A percentile compares a stretch with the other conserved stretches of the same genome.
These are phyloP conservation scores for Xylona heveae DNA, from an alignment of 495 filamentous ascomycete species.

Conservation along the genomic window DNA sequence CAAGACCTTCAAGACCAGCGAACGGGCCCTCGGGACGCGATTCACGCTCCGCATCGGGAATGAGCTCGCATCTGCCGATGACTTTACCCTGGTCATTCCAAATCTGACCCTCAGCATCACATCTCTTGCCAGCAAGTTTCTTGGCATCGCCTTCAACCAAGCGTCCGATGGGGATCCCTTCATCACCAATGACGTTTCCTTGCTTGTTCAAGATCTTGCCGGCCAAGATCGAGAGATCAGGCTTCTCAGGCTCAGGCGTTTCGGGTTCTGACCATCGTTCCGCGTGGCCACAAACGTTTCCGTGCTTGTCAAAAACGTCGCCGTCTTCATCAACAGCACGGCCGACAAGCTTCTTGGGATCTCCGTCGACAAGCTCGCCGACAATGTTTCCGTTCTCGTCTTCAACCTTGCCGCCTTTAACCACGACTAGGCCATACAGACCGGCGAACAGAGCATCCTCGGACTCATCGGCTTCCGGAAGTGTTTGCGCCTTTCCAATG, in stretches of 20 bases:
- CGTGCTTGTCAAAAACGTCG: constrained; percentile 39
- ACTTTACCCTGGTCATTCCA: constrained; percentile 36
- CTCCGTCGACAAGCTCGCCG: constrained; percentile 35
- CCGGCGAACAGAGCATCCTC: constrained; percentile 41
- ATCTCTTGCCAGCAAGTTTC: constrained; percentile 30
- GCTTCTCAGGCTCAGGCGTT: constrained; percentile 20
- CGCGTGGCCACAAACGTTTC: constrained; percentile 36
- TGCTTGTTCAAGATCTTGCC: constrained; percentile 56
- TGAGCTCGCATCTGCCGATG: constrained; percentile 44
- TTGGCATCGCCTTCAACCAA: constrained; percentile 37
- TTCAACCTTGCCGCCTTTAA: constrained; percentile 33
- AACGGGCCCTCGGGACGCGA: constrained; percentile 52
- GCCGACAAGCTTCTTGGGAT: constrained; percentile 31
- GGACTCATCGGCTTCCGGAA: constrained; percentile 41
- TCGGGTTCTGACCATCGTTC: constrained; percentile 28
- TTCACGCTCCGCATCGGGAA: constrained; percentile 50
- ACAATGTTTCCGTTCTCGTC: constrained; percentile 37
- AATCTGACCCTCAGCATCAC: constrained; percentile 41
- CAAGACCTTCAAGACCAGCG: constrained; percentile 46
- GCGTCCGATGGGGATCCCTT: constrained; percentile 33
- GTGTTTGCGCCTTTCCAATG: constrained; percentile 55
- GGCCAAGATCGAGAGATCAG: constrained; percentile 42
- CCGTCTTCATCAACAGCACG: constrained; percentile 42
- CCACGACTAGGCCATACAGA: constrained; percentile 38
- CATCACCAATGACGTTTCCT: constrained; percentile 31